phyloP scores from a whole-genome alignment of 495 filamentous ascomycete species.

The Aspergillus avenaceus region DNA sequence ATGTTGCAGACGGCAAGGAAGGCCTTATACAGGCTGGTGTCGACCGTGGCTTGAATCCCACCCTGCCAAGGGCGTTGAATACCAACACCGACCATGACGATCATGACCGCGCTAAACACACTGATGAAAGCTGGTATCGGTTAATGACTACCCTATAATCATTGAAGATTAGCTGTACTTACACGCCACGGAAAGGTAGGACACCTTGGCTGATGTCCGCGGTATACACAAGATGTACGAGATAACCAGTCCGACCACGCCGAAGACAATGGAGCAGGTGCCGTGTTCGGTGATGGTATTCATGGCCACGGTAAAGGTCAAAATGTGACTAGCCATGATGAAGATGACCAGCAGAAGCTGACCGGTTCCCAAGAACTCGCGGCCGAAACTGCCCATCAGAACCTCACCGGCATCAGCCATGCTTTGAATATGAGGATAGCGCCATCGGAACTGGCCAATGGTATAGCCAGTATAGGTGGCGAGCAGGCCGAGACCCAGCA shows the following conservation, averaged over 20 bases:
- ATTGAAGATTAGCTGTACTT: constrained; percentile 7
- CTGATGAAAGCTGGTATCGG: constrained; percentile 23
- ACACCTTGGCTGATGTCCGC: constrained; percentile 55
- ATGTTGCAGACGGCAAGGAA: constrained; percentile 69
- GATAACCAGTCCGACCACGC: constrained; percentile 58
- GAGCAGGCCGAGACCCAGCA: constrained; percentile 61
- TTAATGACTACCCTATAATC: not conserved
- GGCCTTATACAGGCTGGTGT: constrained; percentile 30
- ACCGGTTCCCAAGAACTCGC: constrained; percentile 57
- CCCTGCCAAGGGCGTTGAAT: constrained; percentile 35
- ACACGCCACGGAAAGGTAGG: constrained; percentile 59
- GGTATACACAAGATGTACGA: constrained; percentile 61
- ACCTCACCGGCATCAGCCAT: constrained; percentile 70
- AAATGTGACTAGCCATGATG: constrained; percentile 68
- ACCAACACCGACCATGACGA: constrained; percentile 70
- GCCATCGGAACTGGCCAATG: constrained; percentile 56
- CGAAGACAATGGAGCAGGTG: constrained; percentile 65
- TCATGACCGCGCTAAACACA: constrained; percentile 46
- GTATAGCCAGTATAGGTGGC: constrained; percentile 76
- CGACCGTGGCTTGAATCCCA: constrained; percentile 24
- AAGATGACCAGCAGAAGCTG: constrained; percentile 63
- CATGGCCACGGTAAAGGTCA: constrained; percentile 70
- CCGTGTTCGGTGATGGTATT: constrained; percentile 60
- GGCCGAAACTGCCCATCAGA: constrained; percentile 58
- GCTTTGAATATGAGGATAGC: constrained; percentile 60